A percentile compares a stretch with the other conserved stretches of the same genome.
Evolutionary conservation across 495 filamentous ascomycete genomes (phyloP).

Genomic region (Hamigera avellanea): DNA sequence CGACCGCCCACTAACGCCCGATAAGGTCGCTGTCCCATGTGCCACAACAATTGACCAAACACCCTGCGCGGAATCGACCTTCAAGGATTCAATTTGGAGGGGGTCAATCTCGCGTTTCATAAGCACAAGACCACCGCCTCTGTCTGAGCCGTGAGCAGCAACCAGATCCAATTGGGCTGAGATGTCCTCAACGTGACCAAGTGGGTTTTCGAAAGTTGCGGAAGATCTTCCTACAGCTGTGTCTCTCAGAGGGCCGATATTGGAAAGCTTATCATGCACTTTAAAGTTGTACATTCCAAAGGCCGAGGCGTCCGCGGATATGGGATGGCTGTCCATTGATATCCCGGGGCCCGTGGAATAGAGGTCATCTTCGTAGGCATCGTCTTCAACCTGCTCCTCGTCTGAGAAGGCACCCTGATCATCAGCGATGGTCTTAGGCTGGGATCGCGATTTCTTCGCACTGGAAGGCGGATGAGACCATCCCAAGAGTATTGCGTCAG

Average conservation of each 20-base stretch:
- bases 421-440: slow-evolving; percentile 36
- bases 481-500: slow-evolving; percentile 70
- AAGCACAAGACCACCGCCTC: slow-evolving; percentile 57
- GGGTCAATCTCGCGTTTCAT: slow-evolving; percentile 68
- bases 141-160: slow-evolving; percentile 55
- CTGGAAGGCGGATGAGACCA: slow-evolving; percentile 53
- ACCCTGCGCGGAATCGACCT: slow-evolving; percentile 18
- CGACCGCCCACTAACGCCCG: slow-evolving; percentile 40
- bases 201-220: slow-evolving; percentile 1
- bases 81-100: slow-evolving; percentile 45
- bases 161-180: slow-evolving; percentile 57
- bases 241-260: slow-evolving; percentile 66
- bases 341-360: slow-evolving; percentile 40
- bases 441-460: slow-evolving; percentile 32
- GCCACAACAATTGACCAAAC: slow-evolving; percentile 26
- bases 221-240: slow-evolving; percentile 48
- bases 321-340: slow-evolving; percentile 8
- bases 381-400: slow-evolving; percentile 48
- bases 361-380: slow-evolving; percentile 64
- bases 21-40: slow-evolving; percentile 2
- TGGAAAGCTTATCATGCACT: slow-evolving; percentile 64
- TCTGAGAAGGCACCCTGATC: slow-evolving; percentile 29
- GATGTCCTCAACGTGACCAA: slow-evolving; percentile 19
- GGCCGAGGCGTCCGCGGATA: slow-evolving; percentile 8
- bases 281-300: slow-evolving; percentile 58